These are phyloP conservation scores for Akanthomyces lecanii DNA, from an alignment of 2,329 filamentous ascomycete species.

Conservation along the genomic window DNA sequence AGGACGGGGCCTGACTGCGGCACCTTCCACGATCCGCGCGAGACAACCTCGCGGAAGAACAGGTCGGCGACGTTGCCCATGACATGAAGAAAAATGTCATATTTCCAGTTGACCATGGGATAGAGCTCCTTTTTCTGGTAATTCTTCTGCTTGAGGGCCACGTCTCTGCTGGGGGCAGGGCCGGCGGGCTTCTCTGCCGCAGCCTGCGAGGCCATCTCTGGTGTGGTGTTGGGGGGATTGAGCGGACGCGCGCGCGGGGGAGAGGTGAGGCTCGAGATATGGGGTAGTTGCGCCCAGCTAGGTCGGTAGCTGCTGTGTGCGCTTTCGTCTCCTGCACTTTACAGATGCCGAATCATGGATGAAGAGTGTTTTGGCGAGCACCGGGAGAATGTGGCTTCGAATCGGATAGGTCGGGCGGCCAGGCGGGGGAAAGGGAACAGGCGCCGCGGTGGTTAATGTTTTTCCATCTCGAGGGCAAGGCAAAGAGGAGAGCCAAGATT, in stretches of 20 bases:
- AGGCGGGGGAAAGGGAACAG: neutral
- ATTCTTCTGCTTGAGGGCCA: neutral
- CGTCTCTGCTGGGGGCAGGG: neutral
- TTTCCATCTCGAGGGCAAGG: neutral
- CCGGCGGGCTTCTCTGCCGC: neutral
- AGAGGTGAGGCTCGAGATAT: neutral
- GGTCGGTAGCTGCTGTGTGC: too few relatives aligned
- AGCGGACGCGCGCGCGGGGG: neutral
- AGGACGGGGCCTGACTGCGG: constrained; percentile 84
- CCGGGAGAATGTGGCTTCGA: neutral
- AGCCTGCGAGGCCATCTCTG: constrained; percentile 10
- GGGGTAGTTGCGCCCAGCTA: too few relatives aligned
- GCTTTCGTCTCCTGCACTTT: too few relatives aligned
- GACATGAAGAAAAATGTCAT: constrained; percentile 72
- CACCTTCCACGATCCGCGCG: constrained; percentile 90
- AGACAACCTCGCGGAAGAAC: constrained; percentile 97
- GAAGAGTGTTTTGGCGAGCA: neutral
- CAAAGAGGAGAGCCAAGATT: neutral
- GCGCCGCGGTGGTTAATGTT: neutral
- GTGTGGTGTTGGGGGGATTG: neutral
- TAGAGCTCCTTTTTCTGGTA: constrained; percentile 51
- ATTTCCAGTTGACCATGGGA: constrained; percentile 69
- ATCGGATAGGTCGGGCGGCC: neutral
- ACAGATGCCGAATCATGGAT: neutral
- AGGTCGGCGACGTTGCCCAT: constrained; percentile 85